Percentiles rank a stretch among this genome's conserved stretches.
phyloP scores from a whole-genome alignment of 768 basidiomycete species.

The Lactifluus subvellereus region DNA sequence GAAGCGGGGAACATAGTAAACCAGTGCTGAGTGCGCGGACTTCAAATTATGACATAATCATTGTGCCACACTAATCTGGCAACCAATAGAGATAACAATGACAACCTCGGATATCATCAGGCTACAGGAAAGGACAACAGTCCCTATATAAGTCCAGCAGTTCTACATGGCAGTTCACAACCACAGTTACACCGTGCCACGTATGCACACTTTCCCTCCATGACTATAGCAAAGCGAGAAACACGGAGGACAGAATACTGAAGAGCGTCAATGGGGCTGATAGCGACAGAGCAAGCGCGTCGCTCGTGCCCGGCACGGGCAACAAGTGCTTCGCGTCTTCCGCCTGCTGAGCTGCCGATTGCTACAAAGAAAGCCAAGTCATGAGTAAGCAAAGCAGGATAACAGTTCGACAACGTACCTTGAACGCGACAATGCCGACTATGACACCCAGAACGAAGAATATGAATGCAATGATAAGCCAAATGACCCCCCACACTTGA shows the following conservation, averaged over 20 bases:
- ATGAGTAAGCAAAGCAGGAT: not conserved
- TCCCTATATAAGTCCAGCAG: not conserved
- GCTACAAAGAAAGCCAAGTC: slow-evolving; percentile 32
- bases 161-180: not conserved
- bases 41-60: not conserved
- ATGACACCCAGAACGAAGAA: slow-evolving; percentile 75
- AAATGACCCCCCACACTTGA: slow-evolving; percentile 83
- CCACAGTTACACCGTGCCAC: not conserved
- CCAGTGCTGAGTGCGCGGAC: not conserved
- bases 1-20: not conserved
- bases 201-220: not conserved
- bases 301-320: slow-evolving; percentile 50
- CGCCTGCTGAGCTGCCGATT: slow-evolving; percentile 54
- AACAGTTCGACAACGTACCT: slow-evolving; percentile 40
- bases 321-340: slow-evolving; percentile 50
- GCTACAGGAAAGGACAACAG: not conserved
- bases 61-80: not conserved
- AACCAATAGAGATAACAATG: not conserved
- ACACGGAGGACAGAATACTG: not conserved
- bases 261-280: not conserved
- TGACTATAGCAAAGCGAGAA: slow-evolving; percentile 3
- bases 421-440: slow-evolving; percentile 76
- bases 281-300: slow-evolving; percentile 21
- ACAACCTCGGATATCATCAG: not conserved
- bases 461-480: slow-evolving; percentile 67